Evolutionary conservation across 108 stramenopile species (phyloP), one percentile per base, ranked within the genome.

Genomic region (Nannochloropsis salina): DNA sequence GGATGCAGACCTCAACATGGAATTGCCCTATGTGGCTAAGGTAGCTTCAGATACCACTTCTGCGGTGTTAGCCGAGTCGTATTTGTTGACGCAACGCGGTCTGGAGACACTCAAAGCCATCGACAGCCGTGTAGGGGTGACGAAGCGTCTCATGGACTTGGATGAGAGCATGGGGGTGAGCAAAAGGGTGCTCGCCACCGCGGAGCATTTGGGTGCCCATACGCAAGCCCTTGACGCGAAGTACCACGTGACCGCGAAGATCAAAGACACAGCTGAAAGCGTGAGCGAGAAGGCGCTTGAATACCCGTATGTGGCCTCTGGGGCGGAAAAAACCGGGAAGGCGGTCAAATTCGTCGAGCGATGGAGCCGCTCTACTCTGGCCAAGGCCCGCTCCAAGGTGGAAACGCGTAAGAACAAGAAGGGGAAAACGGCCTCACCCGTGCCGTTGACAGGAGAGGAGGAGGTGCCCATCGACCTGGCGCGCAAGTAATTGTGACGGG

Each of bases 61-160:
- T 4, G n/a, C n/a, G 61, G 61, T 74, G 8, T 74, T 74, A n/a
- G 61, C 61, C 15, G 61, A 74, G 61, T 74, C 61, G 20, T 74
- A 74, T 74, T n/a, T 74, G 61, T 74, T 74, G 61, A 74, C 61
- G 61, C 61, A 74, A n/a, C 61, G 61, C n/a, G 61, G 61, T 74
- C n/a, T n/a, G 4, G 61, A 74, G 61, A 74, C 61, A 8, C 61
- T 74, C 61, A 74, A 74, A 74, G 15, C 61, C 3, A 74, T 74
- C n/a, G 61, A 74, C 6, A n/a, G 20, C 61, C 61, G 61, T 6
- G 61, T 74, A n/a, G 61, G 61, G 61, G 61, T 74, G 61, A n/a
- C 61, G 20, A 6, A 15, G 20, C 61, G 61, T 15, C n/a, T 74
- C 20, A 15, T 74, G 20, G 61, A 15, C 61, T 74, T 74, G 61